A percentile compares a stretch with the other conserved stretches of the same genome.
Evolutionary conservation across 495 filamentous ascomycete species (phyloP).

Genomic region (Clavariopsis aquatica): DNA sequence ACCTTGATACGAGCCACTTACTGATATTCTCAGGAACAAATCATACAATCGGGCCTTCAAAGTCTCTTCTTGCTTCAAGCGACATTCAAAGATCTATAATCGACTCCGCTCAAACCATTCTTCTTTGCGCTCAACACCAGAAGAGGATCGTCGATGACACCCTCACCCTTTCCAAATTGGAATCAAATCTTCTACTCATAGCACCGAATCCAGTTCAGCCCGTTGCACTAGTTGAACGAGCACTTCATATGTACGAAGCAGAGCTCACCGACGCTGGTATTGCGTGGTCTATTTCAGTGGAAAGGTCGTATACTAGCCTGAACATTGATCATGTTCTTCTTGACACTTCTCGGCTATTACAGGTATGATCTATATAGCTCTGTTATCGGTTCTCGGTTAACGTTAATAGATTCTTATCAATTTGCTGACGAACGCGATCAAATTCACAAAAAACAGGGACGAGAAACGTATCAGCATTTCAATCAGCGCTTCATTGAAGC

Average conservation of each 20-base stretch:
- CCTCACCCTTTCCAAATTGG: conserved; percentile 41
- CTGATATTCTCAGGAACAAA: too few species aligned
- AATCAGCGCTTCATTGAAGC: conserved; percentile 33
- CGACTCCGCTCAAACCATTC: conserved; percentile 41
- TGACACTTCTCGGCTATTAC: conserved; percentile 36
- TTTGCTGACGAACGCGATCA: conserved; percentile 45
- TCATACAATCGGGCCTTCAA: background rate
- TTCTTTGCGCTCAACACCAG: conserved; percentile 40
- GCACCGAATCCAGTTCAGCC: conserved; percentile 33
- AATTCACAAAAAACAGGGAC: conserved; percentile 37
- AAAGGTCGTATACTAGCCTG: conserved; percentile 31
- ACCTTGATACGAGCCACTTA: too few species aligned
- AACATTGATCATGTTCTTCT: conserved; percentile 37
- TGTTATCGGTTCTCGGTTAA: background rate
- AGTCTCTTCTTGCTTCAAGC: background rate
- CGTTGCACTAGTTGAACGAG: conserved; percentile 23
- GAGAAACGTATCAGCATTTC: conserved; percentile 33
- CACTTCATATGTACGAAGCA: conserved; percentile 40
- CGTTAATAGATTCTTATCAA: conserved; percentile 37
- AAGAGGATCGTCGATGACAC: conserved; percentile 44
- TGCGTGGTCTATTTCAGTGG: conserved; percentile 19
- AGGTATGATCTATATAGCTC: conserved; percentile 13
- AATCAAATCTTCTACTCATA: conserved; percentile 40
- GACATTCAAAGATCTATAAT: conserved; percentile 5
- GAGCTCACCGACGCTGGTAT: conserved; percentile 37